Percentiles rank a stretch among this genome's conserved stretches.
These are phyloP conservation scores for Heritiera fomes DNA, from an alignment of 345 rosid species.

Conservation along the genomic window DNA sequence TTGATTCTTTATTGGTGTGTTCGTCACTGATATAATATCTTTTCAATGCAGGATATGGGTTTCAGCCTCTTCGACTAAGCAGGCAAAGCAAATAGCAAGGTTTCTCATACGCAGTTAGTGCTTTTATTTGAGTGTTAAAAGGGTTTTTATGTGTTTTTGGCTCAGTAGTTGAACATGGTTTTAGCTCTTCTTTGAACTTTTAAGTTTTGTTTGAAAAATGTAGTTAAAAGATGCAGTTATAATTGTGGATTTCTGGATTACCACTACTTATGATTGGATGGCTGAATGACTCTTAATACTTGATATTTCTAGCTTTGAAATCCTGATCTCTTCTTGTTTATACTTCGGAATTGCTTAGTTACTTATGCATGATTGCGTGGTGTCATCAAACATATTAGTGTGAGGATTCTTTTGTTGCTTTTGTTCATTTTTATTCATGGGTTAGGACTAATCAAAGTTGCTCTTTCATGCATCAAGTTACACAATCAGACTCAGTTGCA, in stretches of 20 bases:
- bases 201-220: constrained; percentile 32
- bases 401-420: neutral
- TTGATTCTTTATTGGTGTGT: neutral
- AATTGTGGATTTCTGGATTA: neutral
- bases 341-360: neutral
- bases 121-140: constrained; percentile 21
- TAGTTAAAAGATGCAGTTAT: constrained; percentile 10
- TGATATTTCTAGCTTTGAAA: neutral
- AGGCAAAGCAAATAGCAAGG: constrained; percentile 19
- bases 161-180: constrained; percentile 32
- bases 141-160: constrained; percentile 1
- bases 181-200: constrained; percentile 17
- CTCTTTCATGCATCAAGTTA: neutral
- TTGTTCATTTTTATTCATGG: neutral
- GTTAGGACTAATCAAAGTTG: neutral
- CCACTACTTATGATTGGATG: neutral
- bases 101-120: constrained; percentile 2
- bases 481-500: neutral
- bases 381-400: neutral
- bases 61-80: constrained; percentile 77
- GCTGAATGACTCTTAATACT: neutral
- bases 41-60: constrained; percentile 66
- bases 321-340: neutral
- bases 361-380: neutral
- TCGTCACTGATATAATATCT: neutral